A percentile compares a stretch with the other conserved stretches of the same genome.
Conservation (phyloP, 768 basidiomycete genomes). For the Kwoniella sp. region DNA sequence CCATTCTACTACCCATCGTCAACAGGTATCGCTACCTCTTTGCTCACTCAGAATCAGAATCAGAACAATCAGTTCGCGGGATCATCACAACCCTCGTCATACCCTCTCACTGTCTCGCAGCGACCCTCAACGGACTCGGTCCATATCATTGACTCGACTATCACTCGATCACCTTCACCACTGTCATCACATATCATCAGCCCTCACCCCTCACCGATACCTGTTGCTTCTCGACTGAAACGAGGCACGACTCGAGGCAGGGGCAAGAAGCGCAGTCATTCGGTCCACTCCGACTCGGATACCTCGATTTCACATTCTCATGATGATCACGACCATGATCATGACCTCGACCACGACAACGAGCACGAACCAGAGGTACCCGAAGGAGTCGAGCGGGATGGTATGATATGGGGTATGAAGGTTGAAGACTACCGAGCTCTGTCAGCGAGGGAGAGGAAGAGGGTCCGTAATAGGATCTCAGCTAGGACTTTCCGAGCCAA, state of each 20-base stretch:
- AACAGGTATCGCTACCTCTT: slow-evolving; percentile 18
- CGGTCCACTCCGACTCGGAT: slow-evolving; percentile 20
- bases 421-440: slow-evolving; percentile 51
- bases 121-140: slow-evolving; percentile 15
- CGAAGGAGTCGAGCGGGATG: slow-evolving; percentile 53
- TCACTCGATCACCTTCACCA: slow-evolving; percentile 23
- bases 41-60: slow-evolving; percentile 12
- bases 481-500: slow-evolving; percentile 55
- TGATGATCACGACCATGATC: slow-evolving; percentile 11
- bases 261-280: slow-evolving; percentile 23
- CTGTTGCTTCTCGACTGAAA: slow-evolving; percentile 1
- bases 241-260: slow-evolving; percentile 4
- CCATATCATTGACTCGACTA: slow-evolving; percentile 30
- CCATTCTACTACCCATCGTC: slow-evolving; percentile 19
- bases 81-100: slow-evolving; percentile 1
- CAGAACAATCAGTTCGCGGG: slow-evolving; percentile 5
- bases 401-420: slow-evolving; percentile 57
- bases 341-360: slow-evolving; percentile 19
- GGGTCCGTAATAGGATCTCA: slow-evolving; percentile 54
- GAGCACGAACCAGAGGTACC: slow-evolving; percentile 45
- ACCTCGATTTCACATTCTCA: slow-evolving; percentile 19
- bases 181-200: slow-evolving; percentile 24
- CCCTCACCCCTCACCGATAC: slow-evolving; percentile 29
- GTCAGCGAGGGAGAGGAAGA: slow-evolving; percentile 51
- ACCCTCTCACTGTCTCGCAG: slow-evolving; percentile 6